phyloP scores from a whole-genome alignment of 352 stramenopile genomes.

The Elongisporangium anandrum region DNA sequence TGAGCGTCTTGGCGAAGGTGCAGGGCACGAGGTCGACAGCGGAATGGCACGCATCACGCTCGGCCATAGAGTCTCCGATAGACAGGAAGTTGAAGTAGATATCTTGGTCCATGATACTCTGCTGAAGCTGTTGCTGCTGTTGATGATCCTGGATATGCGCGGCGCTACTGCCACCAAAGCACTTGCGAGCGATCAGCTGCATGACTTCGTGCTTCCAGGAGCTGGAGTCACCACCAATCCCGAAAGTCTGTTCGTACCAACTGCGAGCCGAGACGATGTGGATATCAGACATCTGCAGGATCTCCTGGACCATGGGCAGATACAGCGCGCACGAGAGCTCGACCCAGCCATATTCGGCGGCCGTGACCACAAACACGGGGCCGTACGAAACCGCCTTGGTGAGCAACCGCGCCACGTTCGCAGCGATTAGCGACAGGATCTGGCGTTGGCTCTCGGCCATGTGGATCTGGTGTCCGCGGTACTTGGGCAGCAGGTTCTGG shows the following conservation, averaged over 20 bases:
- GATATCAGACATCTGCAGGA: slow-evolving; percentile 72
- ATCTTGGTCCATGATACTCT: slow-evolving; percentile 10
- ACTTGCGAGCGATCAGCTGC: slow-evolving; percentile 83
- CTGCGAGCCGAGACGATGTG: slow-evolving; percentile 83
- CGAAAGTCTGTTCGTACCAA: slow-evolving; percentile 86
- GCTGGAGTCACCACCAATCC: slow-evolving; percentile 67
- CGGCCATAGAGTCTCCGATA: slow-evolving; percentile 83
- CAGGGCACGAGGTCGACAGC: slow-evolving; percentile 52
- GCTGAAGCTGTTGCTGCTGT: slow-evolving; percentile 5
- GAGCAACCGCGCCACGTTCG: slow-evolving; percentile 59
- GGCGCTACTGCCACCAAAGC: slow-evolving; percentile 31
- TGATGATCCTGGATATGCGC: slow-evolving; percentile 9
- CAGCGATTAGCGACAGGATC: slow-evolving; percentile 52
- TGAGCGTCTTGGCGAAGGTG: slow-evolving; percentile 85
- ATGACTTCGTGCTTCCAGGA: slow-evolving; percentile 86
- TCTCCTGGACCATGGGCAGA: slow-evolving; percentile 51
- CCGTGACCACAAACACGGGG: slow-evolving; percentile 83
- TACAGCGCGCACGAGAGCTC: slow-evolving; percentile 80
- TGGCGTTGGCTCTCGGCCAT: slow-evolving; percentile 51
- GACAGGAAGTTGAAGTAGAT: slow-evolving; percentile 80
- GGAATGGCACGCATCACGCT: slow-evolving; percentile 78
- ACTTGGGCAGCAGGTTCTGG: slow-evolving; percentile 78
- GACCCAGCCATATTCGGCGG: slow-evolving; percentile 79
- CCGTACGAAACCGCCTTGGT: slow-evolving; percentile 73
- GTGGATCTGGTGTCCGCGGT: slow-evolving; percentile 63